A percentile compares a stretch with the other conserved stretches of the same genome.
These are phyloP conservation scores for Verticillium dahliae DNA, from an alignment of 2,329 filamentous ascomycete species.

Conservation along the genomic window DNA sequence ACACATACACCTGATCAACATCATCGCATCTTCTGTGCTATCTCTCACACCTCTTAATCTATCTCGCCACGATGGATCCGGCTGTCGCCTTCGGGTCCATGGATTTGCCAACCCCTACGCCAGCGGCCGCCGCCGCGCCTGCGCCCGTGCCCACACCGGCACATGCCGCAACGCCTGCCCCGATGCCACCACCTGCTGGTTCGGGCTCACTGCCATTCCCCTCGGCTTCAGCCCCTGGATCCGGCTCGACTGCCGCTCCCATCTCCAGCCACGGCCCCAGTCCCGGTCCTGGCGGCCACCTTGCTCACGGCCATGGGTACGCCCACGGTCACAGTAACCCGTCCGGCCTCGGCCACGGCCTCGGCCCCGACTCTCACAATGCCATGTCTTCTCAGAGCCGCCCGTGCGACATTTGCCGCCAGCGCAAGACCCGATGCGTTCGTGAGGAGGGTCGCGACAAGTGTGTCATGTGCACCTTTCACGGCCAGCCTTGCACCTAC, in stretches of 20 bases:
- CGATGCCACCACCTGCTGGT: not conserved
- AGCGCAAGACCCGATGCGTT: constrained; percentile 60
- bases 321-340: not conserved
- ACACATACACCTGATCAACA: not conserved
- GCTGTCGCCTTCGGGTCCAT: not conserved
- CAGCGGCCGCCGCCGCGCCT: not conserved
- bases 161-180: not conserved
- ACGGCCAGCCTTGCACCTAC: constrained; percentile 62
- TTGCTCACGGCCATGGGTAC: not conserved
- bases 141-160: not conserved
- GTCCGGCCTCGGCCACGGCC: not conserved
- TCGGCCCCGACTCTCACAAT: not conserved
- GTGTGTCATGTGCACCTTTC: constrained; percentile 60
- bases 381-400: constrained; percentile 18
- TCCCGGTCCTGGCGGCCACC: not conserved
- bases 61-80: not conserved
- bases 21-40: not conserved
- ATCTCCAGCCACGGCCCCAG: not conserved
- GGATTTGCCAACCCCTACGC: not conserved
- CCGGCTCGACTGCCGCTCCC: not conserved
- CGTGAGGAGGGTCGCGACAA: constrained; percentile 51
- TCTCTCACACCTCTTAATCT: not conserved
- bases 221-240: not conserved
- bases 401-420: constrained; percentile 59
- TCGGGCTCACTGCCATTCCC: not conserved